Evolutionary conservation across 257 asterid species (phyloP).

Genomic region (Solanum ossicruentum): DNA sequence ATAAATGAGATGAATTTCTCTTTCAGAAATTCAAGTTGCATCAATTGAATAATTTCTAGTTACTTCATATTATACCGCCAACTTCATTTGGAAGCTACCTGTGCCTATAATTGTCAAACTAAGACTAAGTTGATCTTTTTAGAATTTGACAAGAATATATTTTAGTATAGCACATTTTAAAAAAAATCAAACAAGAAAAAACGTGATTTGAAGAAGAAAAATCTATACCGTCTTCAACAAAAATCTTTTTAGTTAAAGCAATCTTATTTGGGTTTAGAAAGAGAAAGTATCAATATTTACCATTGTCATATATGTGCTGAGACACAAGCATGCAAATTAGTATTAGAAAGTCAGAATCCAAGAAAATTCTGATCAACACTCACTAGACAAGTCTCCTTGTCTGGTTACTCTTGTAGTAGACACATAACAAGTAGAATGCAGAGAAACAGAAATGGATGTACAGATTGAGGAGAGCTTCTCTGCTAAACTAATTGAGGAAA

Average conservation of each 20-base stretch:
- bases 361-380: neutral
- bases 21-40: neutral
- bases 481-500: slow-evolving; percentile 11
- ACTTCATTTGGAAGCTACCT: neutral
- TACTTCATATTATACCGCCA: neutral
- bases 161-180: neutral
- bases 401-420: neutral
- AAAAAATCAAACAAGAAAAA: neutral
- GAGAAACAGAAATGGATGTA: neutral
- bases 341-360: neutral
- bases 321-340: neutral
- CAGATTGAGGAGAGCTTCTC: neutral
- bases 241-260: neutral
- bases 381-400: neutral
- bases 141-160: neutral
- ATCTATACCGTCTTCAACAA: neutral
- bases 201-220: neutral
- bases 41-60: neutral
- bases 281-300: neutral
- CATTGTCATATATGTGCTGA: neutral
- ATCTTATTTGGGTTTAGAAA: neutral
- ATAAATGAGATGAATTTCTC: neutral
- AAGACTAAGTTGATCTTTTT: neutral
- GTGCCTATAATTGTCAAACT: neutral
- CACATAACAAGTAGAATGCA: neutral